These are phyloP conservation scores for Abrus pulchellus DNA, from an alignment of 306 rosid species.

Conservation along the genomic window DNA sequence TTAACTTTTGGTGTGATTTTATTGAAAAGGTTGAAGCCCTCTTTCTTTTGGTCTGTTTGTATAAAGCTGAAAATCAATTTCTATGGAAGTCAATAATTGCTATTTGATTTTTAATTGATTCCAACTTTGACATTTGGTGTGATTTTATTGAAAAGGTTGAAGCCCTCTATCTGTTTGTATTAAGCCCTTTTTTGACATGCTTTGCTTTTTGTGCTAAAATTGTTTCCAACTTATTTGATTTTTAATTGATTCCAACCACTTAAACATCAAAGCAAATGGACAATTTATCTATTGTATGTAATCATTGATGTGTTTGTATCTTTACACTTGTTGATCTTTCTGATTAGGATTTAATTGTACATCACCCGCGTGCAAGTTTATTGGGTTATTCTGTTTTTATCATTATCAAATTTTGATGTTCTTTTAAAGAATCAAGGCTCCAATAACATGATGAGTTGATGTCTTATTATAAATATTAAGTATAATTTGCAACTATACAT, in stretches of 20 bases:
- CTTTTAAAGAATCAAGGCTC: not conserved
- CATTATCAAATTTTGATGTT: not conserved
- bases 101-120: too few species aligned
- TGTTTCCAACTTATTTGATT: too few species aligned
- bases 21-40: constrained; percentile 29
- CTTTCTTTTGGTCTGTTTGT: not conserved
- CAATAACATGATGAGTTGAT: not conserved
- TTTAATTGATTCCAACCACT: too few species aligned
- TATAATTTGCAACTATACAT: not conserved
- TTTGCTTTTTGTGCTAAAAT: too few species aligned
- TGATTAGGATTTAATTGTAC: not conserved
- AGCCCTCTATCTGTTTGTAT: too few species aligned
- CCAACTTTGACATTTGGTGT: too few species aligned
- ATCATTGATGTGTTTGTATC: not conserved
- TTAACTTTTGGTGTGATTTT: not conserved
- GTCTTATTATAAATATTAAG: not conserved
- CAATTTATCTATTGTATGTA: not conserved
- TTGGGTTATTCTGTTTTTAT: constrained; percentile 18
- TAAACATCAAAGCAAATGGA: too few species aligned
- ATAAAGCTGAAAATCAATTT: too few species aligned
- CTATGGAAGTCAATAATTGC: too few species aligned
- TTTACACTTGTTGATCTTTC: not conserved
- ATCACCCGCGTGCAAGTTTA: not conserved
- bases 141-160: too few species aligned
- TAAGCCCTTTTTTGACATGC: too few species aligned